Base-by-base conservation (phyloP, 1,139 yeast species). In the Geotrichum candidum region DNA sequence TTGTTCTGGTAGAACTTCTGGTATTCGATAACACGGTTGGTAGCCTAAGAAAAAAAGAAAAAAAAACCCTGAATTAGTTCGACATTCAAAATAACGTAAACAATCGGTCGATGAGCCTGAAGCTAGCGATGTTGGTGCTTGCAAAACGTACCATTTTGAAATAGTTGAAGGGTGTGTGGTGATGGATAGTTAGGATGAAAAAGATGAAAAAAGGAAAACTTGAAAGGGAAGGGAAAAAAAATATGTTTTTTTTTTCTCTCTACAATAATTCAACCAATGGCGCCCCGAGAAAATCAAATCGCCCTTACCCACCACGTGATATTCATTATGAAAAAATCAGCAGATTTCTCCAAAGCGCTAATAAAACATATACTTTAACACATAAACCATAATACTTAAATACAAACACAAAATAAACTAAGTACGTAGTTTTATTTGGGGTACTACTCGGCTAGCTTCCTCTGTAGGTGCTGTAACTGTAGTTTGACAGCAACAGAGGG, bases 381-480 rank as follows among this genome's bases (percentile, higher is more conserved):
- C 18, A 18, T 18, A 18, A 18, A 18, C 18, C 18, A 18, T 18
- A 18, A 18, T 18, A 18, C 1, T 18, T 18, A 18, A 18, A 18
- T 18, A 18, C 18, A 18, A 18, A 18, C 18, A 18, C 1, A 18
- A 18, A 18, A 18, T 18, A 18, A 18, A 18, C 18, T 33, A 33
- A 33, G 38, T 33, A 33, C 38, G 38, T 33, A 33, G 38, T 33
- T 33, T 33, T 33, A 11, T 18, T 18, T 18, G 18, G 18, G 18
- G 18, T 18, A 18, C 18, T 18, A 18, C 18, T 18, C 18, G 18
- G 46, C 64, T 70, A 86, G 68, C 88, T 84, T 3, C 97, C 97
- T 65, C 97, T 82, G 75, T 91, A 91, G 0, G 97, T 91, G 18
- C 96, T 84, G 76, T 90, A 91, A 55, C 96, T 87, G 74, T 86